A percentile compares a stretch with the other conserved stretches of the same genome.
These are phyloP conservation scores for Malus hybrid DNA, from an alignment of 331 rosid genomes.

Conservation along the genomic window DNA sequence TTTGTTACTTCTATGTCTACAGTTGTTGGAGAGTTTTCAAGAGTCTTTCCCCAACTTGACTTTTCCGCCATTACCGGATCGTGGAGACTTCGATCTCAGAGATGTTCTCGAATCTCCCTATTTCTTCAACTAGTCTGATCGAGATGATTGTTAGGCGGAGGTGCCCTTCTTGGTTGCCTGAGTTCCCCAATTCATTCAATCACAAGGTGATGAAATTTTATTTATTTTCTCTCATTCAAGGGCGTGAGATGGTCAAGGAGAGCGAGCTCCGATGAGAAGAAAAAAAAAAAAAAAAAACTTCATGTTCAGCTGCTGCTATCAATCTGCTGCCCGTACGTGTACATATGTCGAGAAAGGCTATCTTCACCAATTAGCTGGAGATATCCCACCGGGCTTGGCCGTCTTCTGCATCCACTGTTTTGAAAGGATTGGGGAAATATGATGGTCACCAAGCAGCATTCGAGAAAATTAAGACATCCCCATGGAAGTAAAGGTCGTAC, in stretches of 20 bases:
- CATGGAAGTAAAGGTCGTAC: background rate
- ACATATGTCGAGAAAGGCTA: slow-evolving; percentile 12
- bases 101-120: slow-evolving; percentile 66
- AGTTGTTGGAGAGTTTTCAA: slow-evolving; percentile 72
- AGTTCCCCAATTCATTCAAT: slow-evolving; percentile 12
- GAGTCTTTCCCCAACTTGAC: slow-evolving; percentile 51
- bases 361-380: background rate
- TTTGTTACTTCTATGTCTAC: slow-evolving; percentile 8
- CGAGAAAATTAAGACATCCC: background rate
- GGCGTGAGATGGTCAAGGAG: background rate
- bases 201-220: slow-evolving; percentile 9
- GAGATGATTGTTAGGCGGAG: background rate
- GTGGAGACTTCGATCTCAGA: slow-evolving; percentile 83
- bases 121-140: slow-evolving; percentile 56
- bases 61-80: slow-evolving; percentile 72
- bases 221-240: background rate
- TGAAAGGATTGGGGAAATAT: background rate
- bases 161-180: slow-evolving; percentile 4
- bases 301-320: background rate
- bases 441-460: slow-evolving; percentile 6
- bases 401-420: slow-evolving; percentile 12
- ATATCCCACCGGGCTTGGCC: slow-evolving; percentile 1
- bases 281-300: background rate
- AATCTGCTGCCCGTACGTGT: background rate
- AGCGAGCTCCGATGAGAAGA: background rate